These are phyloP conservation scores for Blastomyces emzantsi DNA, from an alignment of 2,329 filamentous ascomycete species.

Conservation along the genomic window DNA sequence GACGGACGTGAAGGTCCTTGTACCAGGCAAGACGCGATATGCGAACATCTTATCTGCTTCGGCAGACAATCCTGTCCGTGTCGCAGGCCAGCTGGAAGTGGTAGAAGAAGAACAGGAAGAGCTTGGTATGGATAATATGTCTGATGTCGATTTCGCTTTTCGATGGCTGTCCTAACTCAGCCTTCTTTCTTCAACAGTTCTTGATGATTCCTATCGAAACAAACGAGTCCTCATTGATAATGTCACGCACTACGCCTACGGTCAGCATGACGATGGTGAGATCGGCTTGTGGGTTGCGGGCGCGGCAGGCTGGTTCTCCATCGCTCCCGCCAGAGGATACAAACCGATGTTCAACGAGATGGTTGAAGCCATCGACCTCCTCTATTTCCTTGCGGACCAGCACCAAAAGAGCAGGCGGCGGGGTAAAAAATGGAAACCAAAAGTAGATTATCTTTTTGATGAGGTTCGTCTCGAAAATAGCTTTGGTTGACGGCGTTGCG, in stretches of 20 bases:
- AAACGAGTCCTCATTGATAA: constrained; percentile 41
- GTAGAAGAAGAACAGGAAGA: constrained; percentile 38
- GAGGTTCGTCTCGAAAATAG: constrained; percentile 26
- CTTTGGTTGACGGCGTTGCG: neutral
- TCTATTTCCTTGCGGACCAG: constrained; percentile 54
- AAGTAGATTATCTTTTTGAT: constrained; percentile 33
- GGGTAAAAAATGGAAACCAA: constrained; percentile 27
- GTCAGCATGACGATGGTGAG: constrained; percentile 46
- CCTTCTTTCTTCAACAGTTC: constrained; percentile 22
- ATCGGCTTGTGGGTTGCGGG: constrained; percentile 54
- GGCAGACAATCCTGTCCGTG: constrained; percentile 45
- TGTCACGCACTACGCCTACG: constrained; percentile 43
- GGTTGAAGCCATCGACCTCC: constrained; percentile 49
- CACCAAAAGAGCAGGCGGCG: constrained; percentile 36
- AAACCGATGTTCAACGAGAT: constrained; percentile 47
- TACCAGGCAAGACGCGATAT: constrained; percentile 41
- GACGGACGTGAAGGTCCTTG: constrained; percentile 45
- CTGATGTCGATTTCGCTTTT: neutral
- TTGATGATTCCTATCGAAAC: constrained; percentile 32
- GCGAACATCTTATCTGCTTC: constrained; percentile 49
- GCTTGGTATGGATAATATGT: constrained; percentile 28
- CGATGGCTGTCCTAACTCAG: neutral
- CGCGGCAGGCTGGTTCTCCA: constrained; percentile 53
- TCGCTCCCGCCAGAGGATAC: constrained; percentile 47
- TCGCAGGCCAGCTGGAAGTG: constrained; percentile 44